These are phyloP conservation scores for Debaryomycetaceae sp. DNA, from an alignment of 1,139 yeast genomes.

Conservation along the genomic window DNA sequence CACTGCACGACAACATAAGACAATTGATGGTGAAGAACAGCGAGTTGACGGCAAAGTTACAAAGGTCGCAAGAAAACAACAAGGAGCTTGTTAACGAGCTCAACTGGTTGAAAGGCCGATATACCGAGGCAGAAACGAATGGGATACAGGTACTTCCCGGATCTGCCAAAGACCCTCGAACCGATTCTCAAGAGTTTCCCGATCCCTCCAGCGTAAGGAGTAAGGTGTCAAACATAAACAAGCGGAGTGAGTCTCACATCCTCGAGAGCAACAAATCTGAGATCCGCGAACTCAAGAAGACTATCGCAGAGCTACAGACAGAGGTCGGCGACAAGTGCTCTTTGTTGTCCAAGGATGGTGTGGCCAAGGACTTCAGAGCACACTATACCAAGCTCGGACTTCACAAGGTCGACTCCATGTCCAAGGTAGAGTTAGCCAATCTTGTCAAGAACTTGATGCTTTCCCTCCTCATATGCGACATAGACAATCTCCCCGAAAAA, in stretches of 20 bases:
- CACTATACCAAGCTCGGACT: conserved; percentile 27
- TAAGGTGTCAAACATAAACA: not conserved
- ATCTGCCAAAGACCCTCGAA: not conserved
- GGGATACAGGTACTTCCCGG: not conserved
- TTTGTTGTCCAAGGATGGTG: conserved; percentile 7
- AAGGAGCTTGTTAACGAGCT: conserved; percentile 6
- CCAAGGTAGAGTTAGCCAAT: conserved; percentile 24
- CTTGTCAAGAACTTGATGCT: conserved; percentile 32
- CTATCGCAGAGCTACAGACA: conserved; percentile 3
- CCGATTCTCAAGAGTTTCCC: not conserved
- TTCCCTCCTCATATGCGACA: conserved; percentile 27
- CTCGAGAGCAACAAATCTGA: not conserved
- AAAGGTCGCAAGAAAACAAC: conserved; percentile 4
- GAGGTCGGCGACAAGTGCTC: conserved; percentile 10
- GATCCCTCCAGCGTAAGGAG: not conserved
- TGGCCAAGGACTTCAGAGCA: conserved; percentile 17
- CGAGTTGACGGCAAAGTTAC: conserved; percentile 4
- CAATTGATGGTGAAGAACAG: conserved; percentile 3
- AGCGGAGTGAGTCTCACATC: not conserved
- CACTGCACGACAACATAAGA: conserved; percentile 1
- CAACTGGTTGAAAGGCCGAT: conserved; percentile 7
- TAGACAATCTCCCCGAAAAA: conserved; percentile 23
- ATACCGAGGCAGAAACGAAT: not conserved
- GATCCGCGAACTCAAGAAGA: conserved; percentile 1
- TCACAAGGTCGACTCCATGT: conserved; percentile 22